A percentile compares a stretch with the other conserved stretches of the same genome.
Conservation (phyloP, 768 basidiomycete genomes). For the Tylopilus plumbeoviolaceoides region DNA sequence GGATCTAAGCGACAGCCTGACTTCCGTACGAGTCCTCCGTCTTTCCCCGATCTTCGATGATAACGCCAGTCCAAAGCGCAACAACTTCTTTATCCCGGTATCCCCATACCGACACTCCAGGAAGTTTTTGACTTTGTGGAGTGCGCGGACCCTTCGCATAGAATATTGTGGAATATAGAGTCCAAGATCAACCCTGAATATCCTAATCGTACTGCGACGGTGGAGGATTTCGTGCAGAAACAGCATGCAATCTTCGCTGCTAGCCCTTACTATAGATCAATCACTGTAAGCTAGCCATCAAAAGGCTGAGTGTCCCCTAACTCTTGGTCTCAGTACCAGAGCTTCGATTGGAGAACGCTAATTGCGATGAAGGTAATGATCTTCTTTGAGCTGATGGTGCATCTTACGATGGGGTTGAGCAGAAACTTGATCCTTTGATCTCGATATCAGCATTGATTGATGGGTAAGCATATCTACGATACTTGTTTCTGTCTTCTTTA, state of each 20-base stretch:
- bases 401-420: slow-evolving; percentile 9
- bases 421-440: slow-evolving; percentile 55
- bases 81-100: slow-evolving; percentile 62
- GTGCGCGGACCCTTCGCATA: slow-evolving; percentile 64
- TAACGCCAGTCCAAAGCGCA: slow-evolving; percentile 39
- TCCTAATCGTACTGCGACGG: slow-evolving; percentile 48
- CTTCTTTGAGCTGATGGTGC: neutral
- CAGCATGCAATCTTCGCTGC: slow-evolving; percentile 56
- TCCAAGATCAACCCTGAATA: slow-evolving; percentile 63
- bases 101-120: slow-evolving; percentile 65
- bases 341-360: slow-evolving; percentile 79
- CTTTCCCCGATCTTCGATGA: neutral
- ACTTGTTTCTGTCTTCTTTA: neutral
- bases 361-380: slow-evolving; percentile 59
- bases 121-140: slow-evolving; percentile 75
- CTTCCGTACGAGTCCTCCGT: slow-evolving; percentile 46
- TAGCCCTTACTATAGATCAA: slow-evolving; percentile 58
- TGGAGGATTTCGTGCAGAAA: slow-evolving; percentile 56
- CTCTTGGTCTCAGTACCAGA: slow-evolving; percentile 55
- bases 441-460: slow-evolving; percentile 63
- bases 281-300: slow-evolving; percentile 46
- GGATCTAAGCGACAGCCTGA: slow-evolving; percentile 58
- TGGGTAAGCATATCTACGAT: slow-evolving; percentile 39
- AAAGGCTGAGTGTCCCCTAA: neutral
- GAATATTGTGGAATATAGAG: slow-evolving; percentile 73